A percentile compares a stretch with the other conserved stretches of the same genome.
Conservation (phyloP, 2,329 filamentous ascomycete species). For the Hypocrella siamensis region DNA sequence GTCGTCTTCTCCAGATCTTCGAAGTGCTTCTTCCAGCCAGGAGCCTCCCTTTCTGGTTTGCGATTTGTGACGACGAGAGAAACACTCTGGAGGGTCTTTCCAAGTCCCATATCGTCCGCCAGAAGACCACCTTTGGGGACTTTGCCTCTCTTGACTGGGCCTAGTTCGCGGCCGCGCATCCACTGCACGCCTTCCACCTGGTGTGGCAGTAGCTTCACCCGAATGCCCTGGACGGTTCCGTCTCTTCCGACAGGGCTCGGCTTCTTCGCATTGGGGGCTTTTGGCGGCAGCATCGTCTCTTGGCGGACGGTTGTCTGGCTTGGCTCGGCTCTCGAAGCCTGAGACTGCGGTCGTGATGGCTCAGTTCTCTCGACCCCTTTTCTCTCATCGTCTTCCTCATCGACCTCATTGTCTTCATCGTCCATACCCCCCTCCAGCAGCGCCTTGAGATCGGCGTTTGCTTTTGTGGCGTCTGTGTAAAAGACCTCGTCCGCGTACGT, state of each 20-base stretch:
- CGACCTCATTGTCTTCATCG: constrained; percentile 41
- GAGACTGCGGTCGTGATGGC: not conserved
- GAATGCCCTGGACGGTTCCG: constrained; percentile 56
- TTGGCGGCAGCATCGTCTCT: constrained; percentile 1
- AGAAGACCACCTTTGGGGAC: constrained; percentile 88
- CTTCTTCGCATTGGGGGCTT: constrained; percentile 8
- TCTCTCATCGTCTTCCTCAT: constrained; percentile 12
- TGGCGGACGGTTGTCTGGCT: constrained; percentile 10
- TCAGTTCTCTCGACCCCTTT: not conserved
- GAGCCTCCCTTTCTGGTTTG: constrained; percentile 42
- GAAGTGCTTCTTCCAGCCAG: constrained; percentile 52
- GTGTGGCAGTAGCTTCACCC: constrained; percentile 79
- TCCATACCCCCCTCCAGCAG: constrained; percentile 71
- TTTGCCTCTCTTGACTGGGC: constrained; percentile 63
- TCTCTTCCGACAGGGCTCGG: constrained; percentile 22
- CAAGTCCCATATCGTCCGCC: constrained; percentile 93
- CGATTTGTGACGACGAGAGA: constrained; percentile 74
- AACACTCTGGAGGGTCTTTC: constrained; percentile 91
- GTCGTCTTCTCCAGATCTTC: constrained; percentile 61
- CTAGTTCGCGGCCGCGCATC: constrained; percentile 89
- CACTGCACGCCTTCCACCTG: constrained; percentile 88
- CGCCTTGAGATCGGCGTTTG: constrained; percentile 63
- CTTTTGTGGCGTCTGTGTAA: constrained; percentile 57
- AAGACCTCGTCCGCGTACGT: constrained; percentile 28
- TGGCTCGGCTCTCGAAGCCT: constrained; percentile 3